A percentile compares a stretch with the other conserved stretches of the same genome.
These are phyloP conservation scores for Cladosporium phlei DNA, from an alignment of 2,329 filamentous ascomycete genomes.

Conservation along the genomic window DNA sequence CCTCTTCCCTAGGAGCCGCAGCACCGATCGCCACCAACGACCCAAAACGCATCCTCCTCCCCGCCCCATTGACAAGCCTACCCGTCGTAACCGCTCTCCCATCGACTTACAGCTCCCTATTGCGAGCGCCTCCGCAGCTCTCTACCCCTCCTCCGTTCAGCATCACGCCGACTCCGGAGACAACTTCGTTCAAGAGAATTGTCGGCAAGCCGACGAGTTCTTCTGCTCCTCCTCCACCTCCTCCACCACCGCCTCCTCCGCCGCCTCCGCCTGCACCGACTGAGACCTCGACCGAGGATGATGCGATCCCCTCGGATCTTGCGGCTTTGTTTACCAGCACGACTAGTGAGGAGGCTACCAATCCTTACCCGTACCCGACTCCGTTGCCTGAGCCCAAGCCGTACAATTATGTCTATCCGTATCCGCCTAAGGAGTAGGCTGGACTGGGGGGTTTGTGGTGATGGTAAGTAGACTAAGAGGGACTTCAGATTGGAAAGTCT, in stretches of 20 bases:
- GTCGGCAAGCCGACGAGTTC: background rate
- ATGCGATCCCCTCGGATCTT: no score
- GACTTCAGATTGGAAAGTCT: no score
- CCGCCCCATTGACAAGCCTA: no score
- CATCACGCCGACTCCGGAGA: background rate
- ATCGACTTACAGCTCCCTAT: slow-evolving; percentile 4
- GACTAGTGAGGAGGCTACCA: no score
- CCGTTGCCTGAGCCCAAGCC: background rate
- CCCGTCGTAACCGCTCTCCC: no score
- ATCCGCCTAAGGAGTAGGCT: background rate
- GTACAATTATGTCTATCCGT: slow-evolving; percentile 6
- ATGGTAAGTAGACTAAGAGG: no score
- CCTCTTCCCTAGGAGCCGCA: background rate
- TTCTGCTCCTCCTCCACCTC: background rate
- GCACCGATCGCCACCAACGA: background rate
- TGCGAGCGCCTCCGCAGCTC: background rate
- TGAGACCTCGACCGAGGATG: background rate
- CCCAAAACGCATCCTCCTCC: no score
- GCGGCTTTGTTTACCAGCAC: no score
- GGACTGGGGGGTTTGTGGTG: no score
- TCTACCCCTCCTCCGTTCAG: background rate
- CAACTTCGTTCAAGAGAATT: background rate
- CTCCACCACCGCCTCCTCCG: no score
- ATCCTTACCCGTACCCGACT: slow-evolving; percentile 10
- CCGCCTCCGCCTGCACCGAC: background rate